phyloP scores from a whole-genome alignment of 2,329 filamentous ascomycete species.

The Monosporascus cannonballus region DNA sequence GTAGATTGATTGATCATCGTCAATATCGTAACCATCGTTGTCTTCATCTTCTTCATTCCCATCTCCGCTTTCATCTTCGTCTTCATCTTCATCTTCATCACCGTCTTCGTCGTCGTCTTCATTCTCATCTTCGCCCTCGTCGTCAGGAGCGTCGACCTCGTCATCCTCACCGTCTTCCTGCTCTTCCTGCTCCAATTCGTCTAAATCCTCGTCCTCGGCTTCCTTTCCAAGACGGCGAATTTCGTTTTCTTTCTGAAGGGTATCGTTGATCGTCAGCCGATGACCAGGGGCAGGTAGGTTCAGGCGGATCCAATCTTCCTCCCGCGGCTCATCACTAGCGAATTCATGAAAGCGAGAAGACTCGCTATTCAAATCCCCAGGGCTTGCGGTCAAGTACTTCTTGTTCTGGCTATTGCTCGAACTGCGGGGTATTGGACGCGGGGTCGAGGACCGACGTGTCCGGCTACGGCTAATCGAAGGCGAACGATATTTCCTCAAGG shows the following conservation, averaged over 20 bases:
- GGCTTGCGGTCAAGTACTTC: conserved; percentile 47
- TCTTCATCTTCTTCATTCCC: conserved; percentile 35
- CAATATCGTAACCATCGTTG: conserved; percentile 45
- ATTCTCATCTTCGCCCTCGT: conserved; percentile 45
- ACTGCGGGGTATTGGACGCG: conserved; percentile 34
- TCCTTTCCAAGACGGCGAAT: conserved; percentile 84
- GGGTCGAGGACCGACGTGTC: conserved; percentile 21
- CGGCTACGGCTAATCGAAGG: conserved; percentile 21
- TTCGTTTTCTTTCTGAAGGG: conserved; percentile 79
- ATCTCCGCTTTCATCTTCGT: conserved; percentile 41
- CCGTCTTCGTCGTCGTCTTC: conserved; percentile 49
- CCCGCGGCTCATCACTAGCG: conserved; percentile 71
- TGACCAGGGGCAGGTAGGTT: conserved; percentile 56
- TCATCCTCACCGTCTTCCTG: conserved; percentile 44
- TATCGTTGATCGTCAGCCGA: conserved; percentile 84
- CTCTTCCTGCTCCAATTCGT: conserved; percentile 62
- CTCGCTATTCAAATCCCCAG: conserved; percentile 46
- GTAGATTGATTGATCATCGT: conserved; percentile 62
- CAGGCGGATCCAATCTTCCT: conserved; percentile 84
- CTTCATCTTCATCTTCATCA: conserved; percentile 41
- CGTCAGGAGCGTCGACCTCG: conserved; percentile 42
- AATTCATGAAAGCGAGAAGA: conserved; percentile 81
- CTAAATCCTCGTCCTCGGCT: conserved; percentile 79
- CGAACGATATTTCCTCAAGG: conserved; percentile 22
- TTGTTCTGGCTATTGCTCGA: conserved; percentile 24